phyloP scores from a whole-genome alignment of 2,329 filamentous ascomycete genomes.

The Berkeleyomyces basicola region DNA sequence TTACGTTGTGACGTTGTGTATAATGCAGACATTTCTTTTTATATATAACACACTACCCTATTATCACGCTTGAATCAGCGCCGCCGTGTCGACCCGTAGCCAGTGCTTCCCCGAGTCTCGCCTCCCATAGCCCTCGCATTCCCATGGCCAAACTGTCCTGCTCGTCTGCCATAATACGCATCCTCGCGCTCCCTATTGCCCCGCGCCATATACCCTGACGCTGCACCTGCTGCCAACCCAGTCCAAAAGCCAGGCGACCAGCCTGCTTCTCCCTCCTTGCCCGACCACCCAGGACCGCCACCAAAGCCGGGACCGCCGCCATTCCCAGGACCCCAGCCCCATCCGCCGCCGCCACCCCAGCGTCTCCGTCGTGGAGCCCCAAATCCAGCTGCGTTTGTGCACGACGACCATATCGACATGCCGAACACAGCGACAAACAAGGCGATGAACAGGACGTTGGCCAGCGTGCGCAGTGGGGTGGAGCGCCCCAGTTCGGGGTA shows the following conservation, averaged over 20 bases:
- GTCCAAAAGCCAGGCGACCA: slow-evolving; percentile 66
- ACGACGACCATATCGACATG: slow-evolving; percentile 47
- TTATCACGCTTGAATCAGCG: slow-evolving; percentile 24
- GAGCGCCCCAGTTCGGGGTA: slow-evolving; percentile 41
- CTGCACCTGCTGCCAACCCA: slow-evolving; percentile 49
- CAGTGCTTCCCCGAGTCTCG: slow-evolving; percentile 39
- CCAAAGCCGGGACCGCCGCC: slow-evolving; percentile 21
- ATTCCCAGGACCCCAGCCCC: slow-evolving; percentile 18
- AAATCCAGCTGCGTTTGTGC: slow-evolving; percentile 18
- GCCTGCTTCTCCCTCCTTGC: slow-evolving; percentile 24
- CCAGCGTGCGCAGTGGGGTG: slow-evolving; percentile 16
- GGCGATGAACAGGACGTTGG: slow-evolving; percentile 38
- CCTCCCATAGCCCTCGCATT: neutral
- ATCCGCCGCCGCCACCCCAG: slow-evolving; percentile 18
- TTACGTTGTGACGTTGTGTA: neutral
- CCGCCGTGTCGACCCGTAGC: slow-evolving; percentile 53
- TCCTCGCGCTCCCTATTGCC: slow-evolving; percentile 23
- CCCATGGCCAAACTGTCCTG: neutral
- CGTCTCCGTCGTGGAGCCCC: slow-evolving; percentile 15
- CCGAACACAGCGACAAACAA: slow-evolving; percentile 42
- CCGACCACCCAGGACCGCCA: slow-evolving; percentile 12
- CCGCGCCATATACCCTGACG: slow-evolving; percentile 49
- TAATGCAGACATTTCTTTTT: neutral
- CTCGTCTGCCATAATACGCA: neutral
- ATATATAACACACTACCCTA: neutral